phyloP scores from a whole-genome alignment of 345 rosid genomes.

The Laguncularia racemosa region DNA sequence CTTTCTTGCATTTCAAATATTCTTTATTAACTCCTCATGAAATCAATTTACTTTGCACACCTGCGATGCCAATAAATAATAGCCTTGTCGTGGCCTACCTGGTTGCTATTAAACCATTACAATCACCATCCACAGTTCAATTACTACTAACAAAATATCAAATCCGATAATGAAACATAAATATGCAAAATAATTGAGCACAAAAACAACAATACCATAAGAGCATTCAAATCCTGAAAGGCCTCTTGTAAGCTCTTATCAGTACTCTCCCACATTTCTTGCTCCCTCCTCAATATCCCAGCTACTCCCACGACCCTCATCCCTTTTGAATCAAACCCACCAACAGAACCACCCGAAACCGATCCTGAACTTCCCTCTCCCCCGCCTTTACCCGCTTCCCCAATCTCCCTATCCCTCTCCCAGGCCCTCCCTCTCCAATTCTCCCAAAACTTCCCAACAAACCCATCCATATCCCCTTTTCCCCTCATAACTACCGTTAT shows the following conservation, averaged over 20 bases:
- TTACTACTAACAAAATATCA: too few species aligned
- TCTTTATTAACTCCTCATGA: too few species aligned
- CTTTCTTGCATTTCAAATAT: too few species aligned
- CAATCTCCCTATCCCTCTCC: conserved; percentile 36
- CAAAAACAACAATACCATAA: conserved; percentile 44
- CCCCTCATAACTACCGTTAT: conserved; percentile 65
- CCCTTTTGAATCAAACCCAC: conserved; percentile 66
- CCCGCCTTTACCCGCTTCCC: conserved; percentile 18
- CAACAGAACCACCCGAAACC: conserved; percentile 17
- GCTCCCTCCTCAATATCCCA: conserved; percentile 91
- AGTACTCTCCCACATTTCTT: conserved; percentile 90
- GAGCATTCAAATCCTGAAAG: conserved; percentile 92
- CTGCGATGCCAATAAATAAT: too few species aligned
- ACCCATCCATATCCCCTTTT: conserved; percentile 75
- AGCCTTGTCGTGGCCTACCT: too few species aligned
- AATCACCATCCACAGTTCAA: too few species aligned
- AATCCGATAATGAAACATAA: too few species aligned
- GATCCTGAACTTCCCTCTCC: conserved; percentile 15
- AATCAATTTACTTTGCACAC: too few species aligned
- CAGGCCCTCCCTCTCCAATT: conserved; percentile 79
- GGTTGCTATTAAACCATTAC: too few species aligned
- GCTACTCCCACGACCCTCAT: conserved; percentile 94
- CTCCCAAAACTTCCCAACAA: conserved; percentile 68
- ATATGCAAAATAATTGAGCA: too few species aligned
- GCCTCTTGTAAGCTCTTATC: conserved; percentile 95